Evolutionary conservation across 495 filamentous ascomycete genomes (phyloP), one percentile per base, ranked within the genome.

Genomic region (Xylaria bambusicola): DNA sequence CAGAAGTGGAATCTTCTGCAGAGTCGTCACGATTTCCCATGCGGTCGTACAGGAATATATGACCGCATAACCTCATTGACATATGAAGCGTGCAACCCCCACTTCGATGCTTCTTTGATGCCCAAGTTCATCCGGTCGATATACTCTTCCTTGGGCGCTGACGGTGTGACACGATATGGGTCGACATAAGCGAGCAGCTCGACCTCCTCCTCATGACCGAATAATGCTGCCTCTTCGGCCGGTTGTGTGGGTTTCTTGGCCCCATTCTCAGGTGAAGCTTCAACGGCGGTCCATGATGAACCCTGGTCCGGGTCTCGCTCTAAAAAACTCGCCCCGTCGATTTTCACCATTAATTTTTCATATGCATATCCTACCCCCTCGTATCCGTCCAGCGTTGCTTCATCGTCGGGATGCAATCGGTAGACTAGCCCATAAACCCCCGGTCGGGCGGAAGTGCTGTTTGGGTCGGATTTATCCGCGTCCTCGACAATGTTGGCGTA

Each of bases 381-480:
- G 59, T 63, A 70, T 5, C 42, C 6, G 54, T 79, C 75, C 3
- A 79, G 62, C 15, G 6, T 42, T 0, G 38, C 48, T 46, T 75
- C 72, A 61, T 78, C 76, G 3, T 47, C 17, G 0, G 62, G 52
- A 23, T 66, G 63, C 6, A 80, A 58, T 20, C 56, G 62, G 47
- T 77, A 80, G 3, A 78, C 45, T 2, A 78, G 41, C 20, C 77
- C 77, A 62, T 75, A 79, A 23, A 79, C 74, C 9, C 62, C 65
- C 5, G 40, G n/a, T 27, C 27, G n/a, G n/a, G n/a, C n/a, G n/a
- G 23, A 27, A 23, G 33, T 17, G 24, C 20, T 0, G 6, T 35
- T 6, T 6, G 6, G 3, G n/a, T 6, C 33, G 20, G 17, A 18
- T 6, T 55, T 20, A 23, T 6, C 23, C 8, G 57, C 20, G 9